Evolutionary conservation across 768 basidiomycete species (phyloP).

Genomic region (Boletus reticuloceps): DNA sequence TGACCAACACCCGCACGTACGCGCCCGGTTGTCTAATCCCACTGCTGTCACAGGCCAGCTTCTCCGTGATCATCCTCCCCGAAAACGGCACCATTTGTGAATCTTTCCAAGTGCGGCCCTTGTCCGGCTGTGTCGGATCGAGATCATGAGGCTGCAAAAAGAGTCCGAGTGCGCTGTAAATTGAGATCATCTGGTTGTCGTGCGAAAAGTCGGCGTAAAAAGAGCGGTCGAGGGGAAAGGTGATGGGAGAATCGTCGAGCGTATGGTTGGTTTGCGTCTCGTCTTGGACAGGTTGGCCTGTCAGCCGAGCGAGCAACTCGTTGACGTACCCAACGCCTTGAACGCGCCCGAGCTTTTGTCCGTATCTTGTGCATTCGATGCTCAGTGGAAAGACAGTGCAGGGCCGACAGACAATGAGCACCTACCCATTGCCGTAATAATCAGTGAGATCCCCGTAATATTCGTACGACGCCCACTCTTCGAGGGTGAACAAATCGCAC

Average conservation of each 20-base stretch:
- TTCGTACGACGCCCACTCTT: constrained; percentile 63
- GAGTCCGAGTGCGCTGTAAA: constrained; percentile 58
- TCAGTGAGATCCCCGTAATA: constrained; percentile 69
- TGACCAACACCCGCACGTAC: constrained; percentile 70
- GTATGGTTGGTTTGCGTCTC: constrained; percentile 76
- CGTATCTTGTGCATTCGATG: constrained; percentile 46
- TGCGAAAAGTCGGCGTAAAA: constrained; percentile 87
- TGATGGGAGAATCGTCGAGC: constrained; percentile 55
- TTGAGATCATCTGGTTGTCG: constrained; percentile 78
- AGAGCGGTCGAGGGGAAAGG: constrained; percentile 67
- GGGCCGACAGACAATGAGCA: neutral
- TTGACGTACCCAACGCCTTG: constrained; percentile 87
- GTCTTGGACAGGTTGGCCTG: constrained; percentile 57
- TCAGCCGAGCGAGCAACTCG: constrained; percentile 79
- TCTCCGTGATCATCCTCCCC: constrained; percentile 68
- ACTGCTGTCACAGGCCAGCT: constrained; percentile 43
- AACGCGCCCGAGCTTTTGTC: constrained; percentile 61
- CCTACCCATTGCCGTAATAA: constrained; percentile 70
- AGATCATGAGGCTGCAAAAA: constrained; percentile 37
- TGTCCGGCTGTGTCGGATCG: constrained; percentile 9
- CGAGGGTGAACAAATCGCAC: constrained; percentile 61
- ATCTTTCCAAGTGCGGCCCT: constrained; percentile 47
- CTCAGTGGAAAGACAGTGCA: no score
- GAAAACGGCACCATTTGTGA: constrained; percentile 69
- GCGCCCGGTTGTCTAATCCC: constrained; percentile 23